Evolutionary conservation across 2,329 filamentous ascomycete genomes (phyloP).

Genomic region (Nemania serpens): DNA sequence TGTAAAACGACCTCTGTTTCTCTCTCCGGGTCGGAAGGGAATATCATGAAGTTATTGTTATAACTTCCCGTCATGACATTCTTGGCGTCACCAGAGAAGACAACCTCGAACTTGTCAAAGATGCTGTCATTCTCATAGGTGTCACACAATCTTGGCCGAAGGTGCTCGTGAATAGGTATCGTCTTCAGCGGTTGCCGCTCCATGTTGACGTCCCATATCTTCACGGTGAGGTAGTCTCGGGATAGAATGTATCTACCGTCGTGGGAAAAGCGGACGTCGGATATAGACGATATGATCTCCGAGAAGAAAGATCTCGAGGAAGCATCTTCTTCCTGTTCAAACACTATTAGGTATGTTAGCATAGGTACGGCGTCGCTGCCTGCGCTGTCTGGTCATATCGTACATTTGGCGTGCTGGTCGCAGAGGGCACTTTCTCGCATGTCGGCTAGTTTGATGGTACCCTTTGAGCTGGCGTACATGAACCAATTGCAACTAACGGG

Average conservation of each 20-base stretch:
- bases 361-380: constrained; percentile 3
- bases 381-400: constrained; percentile 37
- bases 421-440: constrained; percentile 97
- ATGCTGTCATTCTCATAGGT: constrained; percentile 99
- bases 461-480: constrained; percentile 99
- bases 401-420: constrained; percentile 94
- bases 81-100: constrained; percentile 96
- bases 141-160: constrained; percentile 91
- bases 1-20: constrained; percentile 97
- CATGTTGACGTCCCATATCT: constrained; percentile 99
- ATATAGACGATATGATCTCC: constrained; percentile 99
- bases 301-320: constrained; percentile 98
- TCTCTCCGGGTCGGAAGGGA: constrained; percentile 92
- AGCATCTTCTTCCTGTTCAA: constrained; percentile 98
- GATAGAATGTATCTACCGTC: constrained; percentile 97
- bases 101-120: constrained; percentile 99
- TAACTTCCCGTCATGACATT: constrained; percentile 99
- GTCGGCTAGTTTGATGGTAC: constrained; percentile 97
- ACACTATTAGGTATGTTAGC: constrained; percentile 63
- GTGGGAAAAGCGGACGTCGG: constrained; percentile 95
- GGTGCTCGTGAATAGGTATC: constrained; percentile 97
- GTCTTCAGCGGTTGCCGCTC: constrained; percentile 97
- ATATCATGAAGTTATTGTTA: constrained; percentile 99
- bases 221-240: constrained; percentile 96
- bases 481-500: constrained; percentile 99